A percentile compares a stretch with the other conserved stretches of the same genome.
phyloP scores from a whole-genome alignment of 208 protist genomes.

The Balamuthia mandrillaris region DNA sequence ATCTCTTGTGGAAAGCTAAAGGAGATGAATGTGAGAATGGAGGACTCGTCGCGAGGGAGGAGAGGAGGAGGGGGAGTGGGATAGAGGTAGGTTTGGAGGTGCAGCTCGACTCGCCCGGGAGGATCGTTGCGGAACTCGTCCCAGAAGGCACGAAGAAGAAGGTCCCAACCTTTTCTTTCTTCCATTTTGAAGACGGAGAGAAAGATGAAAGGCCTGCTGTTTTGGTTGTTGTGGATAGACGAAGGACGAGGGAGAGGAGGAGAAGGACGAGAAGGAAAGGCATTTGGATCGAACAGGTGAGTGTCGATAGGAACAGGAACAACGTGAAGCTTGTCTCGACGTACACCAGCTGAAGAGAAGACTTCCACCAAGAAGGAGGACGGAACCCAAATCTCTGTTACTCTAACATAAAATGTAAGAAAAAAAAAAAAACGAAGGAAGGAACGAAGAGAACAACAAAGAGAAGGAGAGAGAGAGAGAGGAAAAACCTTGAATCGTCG shows the following conservation, averaged over 20 bases:
- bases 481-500: background rate
- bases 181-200: constrained; percentile 63
- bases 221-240: constrained; percentile 6
- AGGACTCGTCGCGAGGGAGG: no score
- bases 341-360: constrained; percentile 30
- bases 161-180: constrained; percentile 46
- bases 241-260: background rate
- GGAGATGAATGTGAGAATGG: no score
- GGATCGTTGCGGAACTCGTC: constrained; percentile 11
- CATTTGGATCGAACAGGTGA: constrained; percentile 16
- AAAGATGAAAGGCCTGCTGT: constrained; percentile 54
- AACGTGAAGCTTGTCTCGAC: background rate
- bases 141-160: constrained; percentile 44
- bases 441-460: background rate
- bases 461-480: background rate
- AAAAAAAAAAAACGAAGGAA: background rate
- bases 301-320: constrained; percentile 47
- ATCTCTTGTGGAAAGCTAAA: background rate
- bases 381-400: constrained; percentile 46
- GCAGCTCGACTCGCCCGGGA: constrained; percentile 9
- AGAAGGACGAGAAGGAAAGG: background rate
- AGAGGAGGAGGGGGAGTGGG: background rate
- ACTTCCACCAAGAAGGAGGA: constrained; percentile 36
- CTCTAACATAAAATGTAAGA: background rate
- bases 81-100: constrained; percentile 5